Conservation (phyloP, 192 early-diverging fungal species). For the Dissophora ornata region DNA sequence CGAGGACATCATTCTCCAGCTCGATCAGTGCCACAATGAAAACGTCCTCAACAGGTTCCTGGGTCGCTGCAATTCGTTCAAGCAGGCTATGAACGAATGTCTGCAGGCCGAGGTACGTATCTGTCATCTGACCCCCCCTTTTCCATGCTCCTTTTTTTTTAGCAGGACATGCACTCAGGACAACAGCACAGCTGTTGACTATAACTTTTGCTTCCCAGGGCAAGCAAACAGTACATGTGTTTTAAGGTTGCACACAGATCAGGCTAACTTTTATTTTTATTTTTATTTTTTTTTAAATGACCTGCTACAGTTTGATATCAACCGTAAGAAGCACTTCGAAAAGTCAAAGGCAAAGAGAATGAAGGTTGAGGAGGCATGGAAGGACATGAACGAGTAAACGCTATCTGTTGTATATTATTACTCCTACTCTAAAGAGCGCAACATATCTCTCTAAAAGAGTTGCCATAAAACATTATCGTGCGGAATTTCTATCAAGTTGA, state of each 20-base stretch:
- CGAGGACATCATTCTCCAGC: constrained; percentile 62
- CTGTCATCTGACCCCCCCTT: not conserved
- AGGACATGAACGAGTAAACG: constrained; percentile 64
- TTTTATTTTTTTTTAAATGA: not conserved
- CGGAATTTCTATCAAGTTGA: no score
- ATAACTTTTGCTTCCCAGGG: not conserved
- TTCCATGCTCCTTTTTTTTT: not conserved
- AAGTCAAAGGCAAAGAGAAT: constrained; percentile 57
- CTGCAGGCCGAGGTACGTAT: constrained; percentile 61
- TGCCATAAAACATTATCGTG: no score
- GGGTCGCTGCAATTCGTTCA: constrained; percentile 64
- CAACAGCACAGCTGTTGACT: not conserved
- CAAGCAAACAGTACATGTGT: no score
- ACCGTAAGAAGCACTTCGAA: constrained; percentile 60
- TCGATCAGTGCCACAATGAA: constrained; percentile 63
- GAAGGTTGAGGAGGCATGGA: constrained; percentile 61
- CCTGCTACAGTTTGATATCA: constrained; percentile 64
- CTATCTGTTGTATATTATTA: not conserved
- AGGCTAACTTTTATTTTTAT: no score
- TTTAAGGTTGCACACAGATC: no score
- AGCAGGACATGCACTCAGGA: no score
- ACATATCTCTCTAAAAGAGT: no score
- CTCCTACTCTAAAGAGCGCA: no score
- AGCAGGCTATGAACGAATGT: constrained; percentile 63
- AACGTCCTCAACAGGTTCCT: constrained; percentile 62